Base-by-base conservation (phyloP, 768 basidiomycete genomes). In the Boletus vermiculosoides region DNA sequence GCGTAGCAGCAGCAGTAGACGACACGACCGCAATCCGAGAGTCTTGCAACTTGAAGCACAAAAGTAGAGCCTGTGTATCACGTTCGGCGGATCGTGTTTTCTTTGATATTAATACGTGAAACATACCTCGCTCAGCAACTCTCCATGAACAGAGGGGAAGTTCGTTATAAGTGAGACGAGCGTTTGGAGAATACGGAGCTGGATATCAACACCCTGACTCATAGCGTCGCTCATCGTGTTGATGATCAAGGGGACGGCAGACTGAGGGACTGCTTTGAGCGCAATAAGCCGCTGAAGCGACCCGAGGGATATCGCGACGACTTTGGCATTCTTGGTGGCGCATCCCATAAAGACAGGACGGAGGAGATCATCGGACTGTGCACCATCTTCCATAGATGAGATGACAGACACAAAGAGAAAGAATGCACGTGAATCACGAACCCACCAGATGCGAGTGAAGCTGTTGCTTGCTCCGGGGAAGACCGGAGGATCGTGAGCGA, bases 21-120 rank as follows among this genome's bases (percentile, higher is more conserved):
- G 94, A 96, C 8, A 99, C 96, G 25, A 98, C 96, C 0, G 94
- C 90, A 23, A 95, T 97, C 60, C 92, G 86, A 0, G 93, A 95
- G 57, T 98, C 97, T 72, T 98, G 94, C 25, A 98, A 76, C 70
- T 87, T 93, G 81, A 98, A 98, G 66, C 94, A 98, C 9, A 98
- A 75, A n/a, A 96, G 75, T 0, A 98, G 78, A 0, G 92, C 92
- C 92, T 96, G 63, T 10, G 41, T 7, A 46, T n/a, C 42, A 54
- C 30, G n/a, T 39, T 54, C 28, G 6, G 0, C 5, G 9, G 3
- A 0, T 33, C 30, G 6, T 39, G 9, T 20, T 31, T 31, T 16
- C 1, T 1, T 8, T 8, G 8, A 2, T 1, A 42, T n/a, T 11
- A 23, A 53, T 13, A 16, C 10, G 2, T 25, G 2, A 28, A 30